Evolutionary conservation across 2,329 filamentous ascomycete species (phyloP).

Genomic region (Alternaria conjuncta): DNA sequence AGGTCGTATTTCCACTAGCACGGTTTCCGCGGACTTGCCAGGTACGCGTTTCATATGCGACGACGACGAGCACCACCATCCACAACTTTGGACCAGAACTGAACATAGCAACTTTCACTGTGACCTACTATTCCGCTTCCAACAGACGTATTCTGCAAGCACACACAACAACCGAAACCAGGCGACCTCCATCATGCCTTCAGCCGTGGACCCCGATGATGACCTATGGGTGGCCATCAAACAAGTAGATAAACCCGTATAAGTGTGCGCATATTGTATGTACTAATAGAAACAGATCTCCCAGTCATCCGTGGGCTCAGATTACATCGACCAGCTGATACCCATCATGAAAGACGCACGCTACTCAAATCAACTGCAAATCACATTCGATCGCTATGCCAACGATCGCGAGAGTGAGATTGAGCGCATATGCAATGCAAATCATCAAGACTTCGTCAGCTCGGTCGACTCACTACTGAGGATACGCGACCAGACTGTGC

Average conservation of each 20-base stretch:
- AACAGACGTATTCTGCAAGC: background rate
- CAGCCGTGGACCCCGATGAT: conserved; percentile 54
- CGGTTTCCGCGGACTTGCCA: conserved; percentile 13
- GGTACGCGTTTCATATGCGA: conserved; percentile 25
- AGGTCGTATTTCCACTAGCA: conserved; percentile 1
- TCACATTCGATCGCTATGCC: conserved; percentile 81
- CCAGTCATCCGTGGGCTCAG: conserved; percentile 85
- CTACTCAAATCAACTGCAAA: conserved; percentile 75
- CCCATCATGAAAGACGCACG: conserved; percentile 92
- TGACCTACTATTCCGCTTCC: background rate
- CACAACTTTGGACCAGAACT: conserved; percentile 9
- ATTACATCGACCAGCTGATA: conserved; percentile 95
- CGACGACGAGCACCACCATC: conserved; percentile 10
- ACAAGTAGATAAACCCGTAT: conserved; percentile 49
- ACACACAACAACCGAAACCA: background rate
- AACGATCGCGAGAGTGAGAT: conserved; percentile 89
- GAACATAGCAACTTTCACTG: background rate
- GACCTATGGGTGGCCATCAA: conserved; percentile 57
- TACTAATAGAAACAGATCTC: conserved; percentile 71
- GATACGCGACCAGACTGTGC: conserved; percentile 88
- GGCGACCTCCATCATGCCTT: conserved; percentile 37
- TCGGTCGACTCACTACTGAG: conserved; percentile 94
- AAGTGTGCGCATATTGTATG: background rate
- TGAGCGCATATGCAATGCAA: conserved; percentile 90
- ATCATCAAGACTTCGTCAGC: conserved; percentile 94